Conservation (phyloP, 441 rosid species). For the Syzygium syzygioides region DNA sequence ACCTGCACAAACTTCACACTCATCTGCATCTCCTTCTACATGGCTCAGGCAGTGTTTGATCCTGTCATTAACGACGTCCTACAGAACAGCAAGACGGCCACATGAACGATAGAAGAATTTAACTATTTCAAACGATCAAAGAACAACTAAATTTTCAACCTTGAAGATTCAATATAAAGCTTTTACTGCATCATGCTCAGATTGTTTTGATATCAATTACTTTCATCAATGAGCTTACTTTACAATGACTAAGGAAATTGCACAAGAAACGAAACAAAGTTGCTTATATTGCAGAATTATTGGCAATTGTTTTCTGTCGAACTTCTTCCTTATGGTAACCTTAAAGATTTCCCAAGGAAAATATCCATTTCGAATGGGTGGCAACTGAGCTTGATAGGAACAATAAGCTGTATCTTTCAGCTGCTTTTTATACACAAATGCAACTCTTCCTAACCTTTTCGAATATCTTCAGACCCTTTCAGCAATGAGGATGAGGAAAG, state of each 20-base stretch:
- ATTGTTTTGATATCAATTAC: neutral
- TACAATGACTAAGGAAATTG: neutral
- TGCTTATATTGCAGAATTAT: neutral
- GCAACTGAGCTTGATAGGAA: neutral
- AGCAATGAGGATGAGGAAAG: neutral
- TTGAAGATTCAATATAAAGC: neutral
- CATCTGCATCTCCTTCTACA: constrained; percentile 67
- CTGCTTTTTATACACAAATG: neutral
- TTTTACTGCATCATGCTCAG: neutral
- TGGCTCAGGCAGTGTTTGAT: constrained; percentile 70
- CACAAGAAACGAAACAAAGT: neutral
- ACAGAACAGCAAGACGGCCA: constrained; percentile 2
- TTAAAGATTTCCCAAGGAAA: neutral
- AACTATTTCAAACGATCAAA: neutral
- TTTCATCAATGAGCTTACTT: neutral
- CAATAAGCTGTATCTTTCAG: neutral
- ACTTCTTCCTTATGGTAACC: neutral
- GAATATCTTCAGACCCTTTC: neutral
- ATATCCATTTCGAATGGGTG: neutral
- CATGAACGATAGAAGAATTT: neutral
- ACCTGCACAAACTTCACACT: constrained; percentile 72
- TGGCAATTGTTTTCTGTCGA: neutral
- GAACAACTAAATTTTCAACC: neutral
- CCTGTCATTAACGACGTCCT: constrained; percentile 81
- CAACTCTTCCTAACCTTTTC: neutral